Conservation (phyloP, 176 grass and related monocot genomes). For the Cocos nucifera region DNA sequence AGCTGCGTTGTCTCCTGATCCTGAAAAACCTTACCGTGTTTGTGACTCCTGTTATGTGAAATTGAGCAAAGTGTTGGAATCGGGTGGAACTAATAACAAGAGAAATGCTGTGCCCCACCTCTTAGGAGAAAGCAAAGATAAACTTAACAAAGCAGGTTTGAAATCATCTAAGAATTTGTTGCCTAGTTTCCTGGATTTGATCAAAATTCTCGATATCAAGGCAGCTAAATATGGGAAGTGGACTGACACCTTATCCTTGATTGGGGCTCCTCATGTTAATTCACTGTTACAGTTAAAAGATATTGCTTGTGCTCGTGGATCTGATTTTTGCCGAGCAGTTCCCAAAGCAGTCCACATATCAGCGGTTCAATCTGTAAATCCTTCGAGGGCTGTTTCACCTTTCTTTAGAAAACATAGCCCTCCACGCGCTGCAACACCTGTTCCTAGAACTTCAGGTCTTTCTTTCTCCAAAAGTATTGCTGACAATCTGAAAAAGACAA, state of each 20-base stretch:
- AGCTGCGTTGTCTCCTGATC: conserved; percentile 71
- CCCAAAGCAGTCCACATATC: conserved; percentile 47
- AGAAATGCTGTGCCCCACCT: conserved; percentile 41
- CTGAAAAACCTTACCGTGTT: conserved; percentile 82
- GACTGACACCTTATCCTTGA: conserved; percentile 45
- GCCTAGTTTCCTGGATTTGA: conserved; percentile 76
- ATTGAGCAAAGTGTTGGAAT: conserved; percentile 55
- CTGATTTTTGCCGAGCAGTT: conserved; percentile 51
- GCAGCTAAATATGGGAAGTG: conserved; percentile 60
- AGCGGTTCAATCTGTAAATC: conserved; percentile 54
- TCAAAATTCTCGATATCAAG: conserved; percentile 71
- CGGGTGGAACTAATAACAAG: conserved; percentile 44
- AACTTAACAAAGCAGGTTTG: conserved; percentile 26
- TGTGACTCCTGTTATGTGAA: conserved; percentile 90
- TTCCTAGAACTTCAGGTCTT: conserved; percentile 71
- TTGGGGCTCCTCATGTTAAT: conserved; percentile 47
- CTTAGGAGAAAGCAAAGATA: conserved; percentile 47
- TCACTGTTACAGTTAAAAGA: conserved; percentile 72
- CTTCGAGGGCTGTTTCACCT: conserved; percentile 84
- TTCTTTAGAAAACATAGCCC: conserved; percentile 76
- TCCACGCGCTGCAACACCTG: conserved; percentile 69
- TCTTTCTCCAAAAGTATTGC: conserved; percentile 51
- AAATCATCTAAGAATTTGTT: conserved; percentile 42
- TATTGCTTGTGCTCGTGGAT: conserved; percentile 56
- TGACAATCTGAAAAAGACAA: conserved; percentile 68